A percentile compares a stretch with the other conserved stretches of the same genome.
Evolutionary conservation across 2,329 filamentous ascomycete species (phyloP).

Genomic region (Trichocomaceae sp.): DNA sequence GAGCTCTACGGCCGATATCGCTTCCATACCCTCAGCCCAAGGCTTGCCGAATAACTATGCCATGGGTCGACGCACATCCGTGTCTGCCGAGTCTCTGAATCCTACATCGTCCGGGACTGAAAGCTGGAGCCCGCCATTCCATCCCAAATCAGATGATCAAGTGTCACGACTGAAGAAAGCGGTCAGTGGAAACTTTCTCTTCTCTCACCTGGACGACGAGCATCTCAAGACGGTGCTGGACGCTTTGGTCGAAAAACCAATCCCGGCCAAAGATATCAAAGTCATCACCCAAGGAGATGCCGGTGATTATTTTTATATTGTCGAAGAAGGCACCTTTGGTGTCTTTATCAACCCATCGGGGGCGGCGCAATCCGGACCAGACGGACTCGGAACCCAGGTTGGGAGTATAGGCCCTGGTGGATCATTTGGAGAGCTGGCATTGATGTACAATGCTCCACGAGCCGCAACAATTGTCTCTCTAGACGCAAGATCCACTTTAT

Average conservation of each 20-base stretch:
- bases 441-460: conserved; percentile 98
- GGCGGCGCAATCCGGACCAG: conserved; percentile 66
- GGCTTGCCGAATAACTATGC: conserved; percentile 82
- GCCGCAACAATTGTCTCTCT: conserved; percentile 87
- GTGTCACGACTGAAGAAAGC: conserved; percentile 69
- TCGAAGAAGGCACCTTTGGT: conserved; percentile 84
- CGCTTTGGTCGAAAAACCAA: conserved; percentile 88
- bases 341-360: conserved; percentile 80
- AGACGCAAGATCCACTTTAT: conserved; percentile 71
- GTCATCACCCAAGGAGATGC: conserved; percentile 94
- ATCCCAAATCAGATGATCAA: conserved; percentile 78
- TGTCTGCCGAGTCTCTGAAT: conserved; percentile 93
- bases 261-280: conserved; percentile 82
- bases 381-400: conserved; percentile 79
- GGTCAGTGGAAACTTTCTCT: conserved; percentile 86
- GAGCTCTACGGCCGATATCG: conserved; percentile 15
- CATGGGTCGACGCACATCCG: conserved; percentile 84
- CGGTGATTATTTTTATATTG: conserved; percentile 96
- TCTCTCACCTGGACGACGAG: conserved; percentile 90
- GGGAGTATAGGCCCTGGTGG: conserved; percentile 77
- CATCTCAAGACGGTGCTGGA: conserved; percentile 81
- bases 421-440: conserved; percentile 89
- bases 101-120: conserved; percentile 75
- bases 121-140: conserved; percentile 82
- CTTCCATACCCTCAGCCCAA: conserved; percentile 19